Evolutionary conservation across 164 flowering plant genomes (phyloP).

Genomic region (Stephania cephalantha): DNA sequence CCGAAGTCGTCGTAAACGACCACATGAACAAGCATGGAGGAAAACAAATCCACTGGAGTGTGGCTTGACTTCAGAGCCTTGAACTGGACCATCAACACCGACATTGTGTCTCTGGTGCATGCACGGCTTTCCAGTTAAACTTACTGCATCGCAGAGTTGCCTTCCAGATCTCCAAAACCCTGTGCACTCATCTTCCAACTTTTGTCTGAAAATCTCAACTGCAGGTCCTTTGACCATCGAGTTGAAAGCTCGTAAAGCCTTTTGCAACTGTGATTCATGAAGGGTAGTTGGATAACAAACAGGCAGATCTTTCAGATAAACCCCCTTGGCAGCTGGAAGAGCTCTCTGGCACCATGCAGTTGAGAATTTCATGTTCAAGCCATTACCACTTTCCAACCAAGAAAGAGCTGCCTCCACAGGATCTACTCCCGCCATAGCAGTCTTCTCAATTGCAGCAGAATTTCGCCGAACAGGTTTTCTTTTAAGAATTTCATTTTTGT

Average conservation of each 20-base stretch:
- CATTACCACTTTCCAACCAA: slow-evolving; percentile 56
- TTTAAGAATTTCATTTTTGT: slow-evolving; percentile 34
- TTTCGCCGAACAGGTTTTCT: slow-evolving; percentile 35
- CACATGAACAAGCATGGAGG: slow-evolving; percentile 97
- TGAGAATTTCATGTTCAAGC: slow-evolving; percentile 66
- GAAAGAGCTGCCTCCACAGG: slow-evolving; percentile 50
- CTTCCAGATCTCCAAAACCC: slow-evolving; percentile 83
- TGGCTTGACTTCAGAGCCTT: slow-evolving; percentile 30
- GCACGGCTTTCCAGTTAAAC: slow-evolving; percentile 95
- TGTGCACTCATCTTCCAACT: slow-evolving; percentile 70
- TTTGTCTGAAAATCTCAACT: slow-evolving; percentile 41
- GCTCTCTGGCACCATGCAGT: slow-evolving; percentile 74
- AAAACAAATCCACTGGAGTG: slow-evolving; percentile 88
- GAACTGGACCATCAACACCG: slow-evolving; percentile 20
- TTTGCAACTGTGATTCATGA: slow-evolving; percentile 62
- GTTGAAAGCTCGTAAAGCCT: slow-evolving; percentile 59
- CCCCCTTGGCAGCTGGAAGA: slow-evolving; percentile 71
- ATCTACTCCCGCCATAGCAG: slow-evolving; percentile 30
- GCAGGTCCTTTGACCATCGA: slow-evolving; percentile 89
- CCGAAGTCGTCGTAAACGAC: slow-evolving; percentile 62
- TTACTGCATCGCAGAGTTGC: slow-evolving; percentile 87
- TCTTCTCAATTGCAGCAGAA: slow-evolving; percentile 25
- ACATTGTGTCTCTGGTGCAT: slow-evolving; percentile 67
- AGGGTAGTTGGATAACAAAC: slow-evolving; percentile 64
- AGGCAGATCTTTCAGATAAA: slow-evolving; percentile 71